phyloP scores from a whole-genome alignment of 768 basidiomycete genomes.

The Lentinula raphanica region DNA sequence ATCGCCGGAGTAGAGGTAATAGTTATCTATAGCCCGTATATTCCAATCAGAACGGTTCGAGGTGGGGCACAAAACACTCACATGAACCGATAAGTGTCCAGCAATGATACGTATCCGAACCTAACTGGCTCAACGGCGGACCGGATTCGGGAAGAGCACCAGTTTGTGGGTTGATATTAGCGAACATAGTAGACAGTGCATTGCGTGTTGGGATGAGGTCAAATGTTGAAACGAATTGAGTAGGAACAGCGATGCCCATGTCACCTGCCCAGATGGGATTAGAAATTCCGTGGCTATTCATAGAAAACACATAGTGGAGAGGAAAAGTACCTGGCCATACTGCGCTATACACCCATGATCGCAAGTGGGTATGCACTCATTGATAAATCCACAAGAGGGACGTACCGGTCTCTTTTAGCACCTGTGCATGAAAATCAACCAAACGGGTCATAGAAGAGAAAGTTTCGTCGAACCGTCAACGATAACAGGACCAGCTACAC shows the following conservation, averaged over 20 bases:
- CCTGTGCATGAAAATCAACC: slow-evolving; percentile 13
- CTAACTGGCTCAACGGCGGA: slow-evolving; percentile 40
- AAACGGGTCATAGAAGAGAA: neutral
- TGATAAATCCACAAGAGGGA: neutral
- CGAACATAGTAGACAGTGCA: slow-evolving; percentile 55
- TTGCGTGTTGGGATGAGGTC: slow-evolving; percentile 52
- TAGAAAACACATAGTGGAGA: neutral
- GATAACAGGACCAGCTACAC: slow-evolving; percentile 54
- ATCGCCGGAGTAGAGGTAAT: slow-evolving; percentile 52
- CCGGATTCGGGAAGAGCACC: slow-evolving; percentile 54
- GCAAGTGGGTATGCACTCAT: neutral
- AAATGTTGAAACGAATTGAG: slow-evolving; percentile 57
- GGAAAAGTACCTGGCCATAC: slow-evolving; percentile 46
- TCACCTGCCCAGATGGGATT: slow-evolving; percentile 41
- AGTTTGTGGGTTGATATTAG: slow-evolving; percentile 43
- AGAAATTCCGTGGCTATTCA: too few species aligned
- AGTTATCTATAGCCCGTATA: slow-evolving; percentile 38
- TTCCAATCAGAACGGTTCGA: neutral
- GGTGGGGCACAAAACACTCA: slow-evolving; percentile 15
- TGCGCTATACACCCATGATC: slow-evolving; percentile 27
- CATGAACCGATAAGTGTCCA: slow-evolving; percentile 59
- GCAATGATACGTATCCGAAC: slow-evolving; percentile 51
- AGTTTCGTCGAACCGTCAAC: slow-evolving; percentile 35
- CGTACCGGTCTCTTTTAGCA: slow-evolving; percentile 51
- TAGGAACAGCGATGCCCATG: slow-evolving; percentile 53